These are phyloP conservation scores for Neurospora sublineolata DNA, from an alignment of 495 filamentous ascomycete species.

Conservation along the genomic window DNA sequence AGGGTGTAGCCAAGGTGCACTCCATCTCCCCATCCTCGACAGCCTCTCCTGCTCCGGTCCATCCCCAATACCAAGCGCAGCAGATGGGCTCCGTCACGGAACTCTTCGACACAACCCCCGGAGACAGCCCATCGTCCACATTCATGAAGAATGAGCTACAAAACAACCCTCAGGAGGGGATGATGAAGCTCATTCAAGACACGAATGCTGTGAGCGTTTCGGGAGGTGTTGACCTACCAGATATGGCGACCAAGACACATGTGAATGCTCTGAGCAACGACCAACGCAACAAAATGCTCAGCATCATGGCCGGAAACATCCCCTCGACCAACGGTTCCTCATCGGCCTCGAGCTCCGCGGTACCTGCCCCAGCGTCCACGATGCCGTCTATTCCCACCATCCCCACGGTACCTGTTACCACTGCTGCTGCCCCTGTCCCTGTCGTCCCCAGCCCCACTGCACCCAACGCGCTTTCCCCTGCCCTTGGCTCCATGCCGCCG, in stretches of 20 bases:
- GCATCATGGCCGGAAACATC: conserved; percentile 50
- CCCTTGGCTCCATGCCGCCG: conserved; percentile 47
- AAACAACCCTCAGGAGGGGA: conserved; percentile 51
- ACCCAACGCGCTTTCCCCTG: conserved; percentile 32
- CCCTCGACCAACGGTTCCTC: neutral
- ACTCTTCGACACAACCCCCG: conserved; percentile 31
- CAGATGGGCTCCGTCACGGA: conserved; percentile 38
- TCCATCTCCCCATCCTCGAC: conserved; percentile 21
- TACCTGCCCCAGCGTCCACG: conserved; percentile 2
- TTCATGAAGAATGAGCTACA: conserved; percentile 38
- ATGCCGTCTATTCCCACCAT: conserved; percentile 8
- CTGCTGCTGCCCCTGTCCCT: conserved; percentile 12
- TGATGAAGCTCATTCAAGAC: conserved; percentile 79
- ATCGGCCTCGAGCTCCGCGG: neutral
- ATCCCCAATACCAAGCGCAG: conserved; percentile 14
- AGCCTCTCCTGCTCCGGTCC: conserved; percentile 11
- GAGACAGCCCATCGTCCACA: conserved; percentile 26
- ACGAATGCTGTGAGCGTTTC: conserved; percentile 50
- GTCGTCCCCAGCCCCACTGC: conserved; percentile 1
- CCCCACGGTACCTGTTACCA: conserved; percentile 13
- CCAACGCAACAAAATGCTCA: conserved; percentile 69
- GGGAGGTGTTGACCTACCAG: conserved; percentile 53
- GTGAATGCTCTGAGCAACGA: conserved; percentile 56
- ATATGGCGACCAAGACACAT: conserved; percentile 60
- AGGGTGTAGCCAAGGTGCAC: conserved; percentile 16